Percentiles rank a stretch among this genome's conserved stretches.
These are phyloP conservation scores for Epithele typhae DNA, from an alignment of 768 basidiomycete species.

Conservation along the genomic window DNA sequence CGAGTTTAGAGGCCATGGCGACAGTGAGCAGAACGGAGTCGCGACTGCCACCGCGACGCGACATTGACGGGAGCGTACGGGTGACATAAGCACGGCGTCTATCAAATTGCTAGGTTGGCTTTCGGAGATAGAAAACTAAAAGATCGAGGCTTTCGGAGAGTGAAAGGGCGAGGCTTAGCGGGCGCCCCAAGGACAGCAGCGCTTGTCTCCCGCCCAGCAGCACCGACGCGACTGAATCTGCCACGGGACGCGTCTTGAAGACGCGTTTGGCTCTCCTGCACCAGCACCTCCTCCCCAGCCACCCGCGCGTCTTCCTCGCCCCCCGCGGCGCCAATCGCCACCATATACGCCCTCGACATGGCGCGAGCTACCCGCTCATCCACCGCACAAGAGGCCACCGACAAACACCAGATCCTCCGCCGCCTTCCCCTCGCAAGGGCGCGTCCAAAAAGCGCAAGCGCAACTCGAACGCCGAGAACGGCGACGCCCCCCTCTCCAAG, in stretches of 20 bases:
- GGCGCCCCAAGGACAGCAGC: neutral
- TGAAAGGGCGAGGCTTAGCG: neutral
- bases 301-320: conserved; percentile 31
- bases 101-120: no score
- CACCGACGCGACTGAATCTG: conserved; percentile 19
- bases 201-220: conserved; percentile 7
- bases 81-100: no score
- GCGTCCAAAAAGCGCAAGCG: conserved; percentile 69
- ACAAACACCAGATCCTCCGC: conserved; percentile 30
- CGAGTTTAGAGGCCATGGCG: conserved; percentile 31
- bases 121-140: conserved; percentile 26
- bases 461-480: conserved; percentile 36
- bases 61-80: no score
- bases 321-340: conserved; percentile 11
- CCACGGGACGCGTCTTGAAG: conserved; percentile 24
- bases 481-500: conserved; percentile 49
- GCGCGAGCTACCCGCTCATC: conserved; percentile 75
- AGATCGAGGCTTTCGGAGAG: neutral
- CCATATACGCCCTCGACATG: conserved; percentile 37
- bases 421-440: conserved; percentile 26
- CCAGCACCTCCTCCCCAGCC: conserved; percentile 20
- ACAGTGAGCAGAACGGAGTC: neutral
- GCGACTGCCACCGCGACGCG: no score
- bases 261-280: conserved; percentile 16
- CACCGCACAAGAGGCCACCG: conserved; percentile 36